Percentiles rank a stretch among this genome's conserved stretches.
These are phyloP conservation scores for Fusarium hainanense DNA, from an alignment of 2,329 filamentous ascomycete genomes.

Conservation along the genomic window DNA sequence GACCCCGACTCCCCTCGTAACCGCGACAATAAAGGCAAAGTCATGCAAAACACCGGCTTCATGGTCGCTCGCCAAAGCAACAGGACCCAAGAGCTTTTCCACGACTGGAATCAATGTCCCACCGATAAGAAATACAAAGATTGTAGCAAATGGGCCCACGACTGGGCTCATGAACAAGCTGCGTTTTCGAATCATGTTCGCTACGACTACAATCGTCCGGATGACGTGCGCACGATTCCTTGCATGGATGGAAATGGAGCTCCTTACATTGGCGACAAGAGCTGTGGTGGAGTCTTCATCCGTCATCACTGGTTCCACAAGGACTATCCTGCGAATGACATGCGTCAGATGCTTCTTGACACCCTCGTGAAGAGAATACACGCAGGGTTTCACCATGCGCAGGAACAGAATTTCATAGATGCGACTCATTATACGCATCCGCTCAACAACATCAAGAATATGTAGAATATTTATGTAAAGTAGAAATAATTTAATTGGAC, in stretches of 20 bases:
- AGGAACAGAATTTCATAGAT: slow-evolving; percentile 11
- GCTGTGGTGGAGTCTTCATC: slow-evolving; percentile 42
- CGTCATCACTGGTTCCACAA: slow-evolving; percentile 41
- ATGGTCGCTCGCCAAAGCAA: slow-evolving; percentile 39
- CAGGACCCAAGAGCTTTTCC: slow-evolving; percentile 36
- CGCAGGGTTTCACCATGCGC: slow-evolving; percentile 13
- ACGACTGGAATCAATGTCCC: slow-evolving; percentile 18
- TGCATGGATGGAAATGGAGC: slow-evolving; percentile 45
- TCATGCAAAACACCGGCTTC: slow-evolving; percentile 40
- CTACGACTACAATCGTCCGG: slow-evolving; percentile 40
- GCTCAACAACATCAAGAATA: neutral
- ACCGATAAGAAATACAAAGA: slow-evolving; percentile 8
- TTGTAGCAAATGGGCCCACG: slow-evolving; percentile 38
- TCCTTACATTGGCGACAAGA: slow-evolving; percentile 38
- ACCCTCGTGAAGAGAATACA: slow-evolving; percentile 10
- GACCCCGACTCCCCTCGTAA: slow-evolving; percentile 55
- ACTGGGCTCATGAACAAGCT: slow-evolving; percentile 47
- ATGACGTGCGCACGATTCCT: slow-evolving; percentile 37
- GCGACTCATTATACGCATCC: slow-evolving; percentile 17
- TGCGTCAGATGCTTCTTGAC: slow-evolving; percentile 6
- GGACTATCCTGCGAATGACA: slow-evolving; percentile 15
- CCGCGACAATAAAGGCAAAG: slow-evolving; percentile 46
- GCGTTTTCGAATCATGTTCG: slow-evolving; percentile 44
- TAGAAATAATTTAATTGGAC: neutral
- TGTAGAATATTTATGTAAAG: neutral